Percentiles rank a stretch among this genome's conserved stretches.
phyloP scores from a whole-genome alignment of 441 rosid genomes.

The Pelargonium cotyledonis region DNA sequence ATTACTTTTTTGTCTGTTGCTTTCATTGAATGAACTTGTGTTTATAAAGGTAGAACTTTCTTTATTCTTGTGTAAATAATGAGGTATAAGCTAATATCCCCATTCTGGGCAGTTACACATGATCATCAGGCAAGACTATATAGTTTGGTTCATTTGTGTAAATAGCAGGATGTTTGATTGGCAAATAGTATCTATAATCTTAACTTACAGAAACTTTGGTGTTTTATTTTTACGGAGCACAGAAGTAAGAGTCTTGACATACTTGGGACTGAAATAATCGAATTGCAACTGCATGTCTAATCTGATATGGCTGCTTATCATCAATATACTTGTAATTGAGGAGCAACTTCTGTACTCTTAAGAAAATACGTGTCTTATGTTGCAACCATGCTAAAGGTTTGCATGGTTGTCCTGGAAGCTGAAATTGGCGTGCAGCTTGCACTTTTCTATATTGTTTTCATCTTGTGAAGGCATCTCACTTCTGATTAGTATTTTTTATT shows the following conservation, averaged over 20 bases:
- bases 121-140: not conserved
- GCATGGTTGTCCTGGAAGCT: not conserved
- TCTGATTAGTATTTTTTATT: not conserved
- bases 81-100: not conserved
- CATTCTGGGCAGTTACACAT: not conserved
- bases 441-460: not conserved
- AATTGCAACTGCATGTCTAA: no score
- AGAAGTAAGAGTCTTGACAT: no score
- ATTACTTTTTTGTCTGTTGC: conserved; percentile 11
- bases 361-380: no score
- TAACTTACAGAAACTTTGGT: no score
- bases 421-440: conserved; percentile 11
- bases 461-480: not conserved
- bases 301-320: no score
- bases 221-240: no score
- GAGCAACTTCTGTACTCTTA: no score
- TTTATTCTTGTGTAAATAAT: not conserved
- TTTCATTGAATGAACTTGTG: not conserved
- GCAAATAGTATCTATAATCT: no score
- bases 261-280: no score
- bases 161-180: no score
- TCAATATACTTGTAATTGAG: no score
- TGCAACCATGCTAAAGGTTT: not conserved
- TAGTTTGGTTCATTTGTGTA: not conserved
- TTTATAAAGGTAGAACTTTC: not conserved